Percentiles rank a stretch among this genome's conserved stretches.
phyloP scores from a whole-genome alignment of 192 early-diverging fungal genomes.

The Rhizophagus sp. region DNA sequence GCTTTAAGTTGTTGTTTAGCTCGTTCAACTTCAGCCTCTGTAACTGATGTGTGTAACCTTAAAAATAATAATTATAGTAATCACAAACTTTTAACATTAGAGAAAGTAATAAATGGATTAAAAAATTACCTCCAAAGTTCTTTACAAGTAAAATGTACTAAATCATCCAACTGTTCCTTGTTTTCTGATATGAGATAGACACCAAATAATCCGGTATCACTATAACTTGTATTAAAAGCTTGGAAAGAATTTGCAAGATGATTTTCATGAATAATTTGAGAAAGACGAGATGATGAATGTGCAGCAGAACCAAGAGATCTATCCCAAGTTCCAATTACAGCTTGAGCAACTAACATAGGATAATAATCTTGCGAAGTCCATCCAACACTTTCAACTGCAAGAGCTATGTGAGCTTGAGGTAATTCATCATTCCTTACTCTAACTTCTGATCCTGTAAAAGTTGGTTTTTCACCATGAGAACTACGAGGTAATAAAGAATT shows the following conservation, averaged over 20 bases:
- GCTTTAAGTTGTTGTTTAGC: slow-evolving; percentile 99
- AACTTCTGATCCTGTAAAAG: slow-evolving; percentile 90
- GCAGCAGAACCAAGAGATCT: slow-evolving; percentile 86
- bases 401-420: slow-evolving; percentile 92
- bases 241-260: slow-evolving; percentile 97
- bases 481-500: slow-evolving; percentile 50
- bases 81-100: not conserved
- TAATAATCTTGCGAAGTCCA: slow-evolving; percentile 97
- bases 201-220: slow-evolving; percentile 96
- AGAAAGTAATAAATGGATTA: not conserved
- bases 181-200: slow-evolving; percentile 92
- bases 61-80: slow-evolving; percentile 33
- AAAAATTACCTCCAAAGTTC: slow-evolving; percentile 63
- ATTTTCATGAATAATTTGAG: slow-evolving; percentile 78
- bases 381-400: slow-evolving; percentile 94
- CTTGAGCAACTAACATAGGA: slow-evolving; percentile 91
- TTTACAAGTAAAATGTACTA: slow-evolving; percentile 84
- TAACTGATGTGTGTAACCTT: slow-evolving; percentile 83
- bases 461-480: slow-evolving; percentile 56
- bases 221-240: slow-evolving; percentile 99
- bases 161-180: slow-evolving; percentile 78
- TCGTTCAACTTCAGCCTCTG: slow-evolving; percentile 89
- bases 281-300: slow-evolving; percentile 85
- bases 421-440: slow-evolving; percentile 87
- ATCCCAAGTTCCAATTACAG: slow-evolving; percentile 97